A percentile compares a stretch with the other conserved stretches of the same genome.
phyloP scores from a whole-genome alignment of 2,329 filamentous ascomycete species.

The Conoideocrella luteorostrata region DNA sequence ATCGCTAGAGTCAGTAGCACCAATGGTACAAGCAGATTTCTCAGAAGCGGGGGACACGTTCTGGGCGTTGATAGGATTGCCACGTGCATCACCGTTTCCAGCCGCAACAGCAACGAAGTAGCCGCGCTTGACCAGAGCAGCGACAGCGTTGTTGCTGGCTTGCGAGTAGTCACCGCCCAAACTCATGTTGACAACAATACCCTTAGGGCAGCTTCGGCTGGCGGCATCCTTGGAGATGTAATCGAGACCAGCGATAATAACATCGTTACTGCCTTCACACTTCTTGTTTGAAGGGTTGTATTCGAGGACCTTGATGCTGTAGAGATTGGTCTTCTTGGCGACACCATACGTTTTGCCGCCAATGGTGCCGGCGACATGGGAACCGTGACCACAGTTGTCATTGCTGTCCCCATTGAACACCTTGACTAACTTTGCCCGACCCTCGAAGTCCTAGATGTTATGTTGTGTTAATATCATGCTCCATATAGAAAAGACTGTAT shows the following conservation, averaged over 20 bases:
- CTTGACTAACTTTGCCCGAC: slow-evolving; percentile 29
- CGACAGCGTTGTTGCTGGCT: slow-evolving; percentile 40
- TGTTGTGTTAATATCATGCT: neutral
- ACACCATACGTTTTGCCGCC: slow-evolving; percentile 30
- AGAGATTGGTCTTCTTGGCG: slow-evolving; percentile 30
- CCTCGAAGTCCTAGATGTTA: slow-evolving; percentile 27
- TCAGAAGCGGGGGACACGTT: too few relatives aligned
- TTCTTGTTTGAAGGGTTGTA: slow-evolving; percentile 24
- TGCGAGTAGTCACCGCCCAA: slow-evolving; percentile 37
- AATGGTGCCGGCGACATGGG: slow-evolving; percentile 27
- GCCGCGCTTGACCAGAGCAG: slow-evolving; percentile 31
- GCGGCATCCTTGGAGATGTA: slow-evolving; percentile 28
- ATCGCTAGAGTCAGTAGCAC: too few relatives aligned
- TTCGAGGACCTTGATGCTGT: slow-evolving; percentile 33
- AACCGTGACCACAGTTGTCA: too few relatives aligned
- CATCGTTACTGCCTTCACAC: slow-evolving; percentile 28
- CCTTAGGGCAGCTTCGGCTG: slow-evolving; percentile 28
- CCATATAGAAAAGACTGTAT: too few relatives aligned
- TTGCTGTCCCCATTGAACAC: slow-evolving; percentile 25
- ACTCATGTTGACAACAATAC: slow-evolving; percentile 44
- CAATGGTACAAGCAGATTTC: too few relatives aligned
- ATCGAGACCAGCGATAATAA: slow-evolving; percentile 34
- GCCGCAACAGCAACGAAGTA: slow-evolving; percentile 45
- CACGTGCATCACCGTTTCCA: too few relatives aligned
- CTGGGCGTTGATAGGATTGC: too few relatives aligned